These are phyloP conservation scores for Talaromyces marneffei DNA, from an alignment of 2,329 filamentous ascomycete genomes.

Conservation along the genomic window DNA sequence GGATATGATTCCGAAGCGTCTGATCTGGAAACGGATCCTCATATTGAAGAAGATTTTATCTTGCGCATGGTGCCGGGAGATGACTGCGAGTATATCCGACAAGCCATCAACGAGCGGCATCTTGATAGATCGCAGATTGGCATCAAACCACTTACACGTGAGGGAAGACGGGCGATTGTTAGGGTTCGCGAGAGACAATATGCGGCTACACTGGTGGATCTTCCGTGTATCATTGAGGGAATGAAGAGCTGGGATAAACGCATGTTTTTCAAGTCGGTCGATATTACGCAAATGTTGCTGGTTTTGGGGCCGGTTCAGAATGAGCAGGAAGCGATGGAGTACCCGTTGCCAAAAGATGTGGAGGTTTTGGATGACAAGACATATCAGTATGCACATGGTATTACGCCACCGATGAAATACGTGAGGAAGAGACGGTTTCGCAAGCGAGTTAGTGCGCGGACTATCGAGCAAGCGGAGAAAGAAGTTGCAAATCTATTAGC, in stretches of 20 bases:
- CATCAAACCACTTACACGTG: slow-evolving; percentile 67
- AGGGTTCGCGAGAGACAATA: slow-evolving; percentile 65
- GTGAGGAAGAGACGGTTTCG: slow-evolving; percentile 76
- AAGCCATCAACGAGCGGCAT: slow-evolving; percentile 68
- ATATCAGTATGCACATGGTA: slow-evolving; percentile 74
- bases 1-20: slow-evolving; percentile 96
- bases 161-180: slow-evolving; percentile 67
- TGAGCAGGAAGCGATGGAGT: slow-evolving; percentile 61
- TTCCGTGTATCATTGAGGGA: slow-evolving; percentile 80
- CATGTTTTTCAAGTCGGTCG: slow-evolving; percentile 80
- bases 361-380: slow-evolving; percentile 51
- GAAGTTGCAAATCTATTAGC: slow-evolving; percentile 68
- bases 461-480: slow-evolving; percentile 78
- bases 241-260: slow-evolving; percentile 94
- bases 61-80: slow-evolving; percentile 81
- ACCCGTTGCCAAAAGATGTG: slow-evolving; percentile 65
- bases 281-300: slow-evolving; percentile 83
- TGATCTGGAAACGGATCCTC: slow-evolving; percentile 79
- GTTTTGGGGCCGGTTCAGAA: slow-evolving; percentile 63
- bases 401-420: slow-evolving; percentile 84
- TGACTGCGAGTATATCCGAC: slow-evolving; percentile 75
- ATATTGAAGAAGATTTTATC: slow-evolving; percentile 83
- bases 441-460: slow-evolving; percentile 73
- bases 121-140: slow-evolving; percentile 75
- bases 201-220: slow-evolving; percentile 72